phyloP scores from a whole-genome alignment of 192 early-diverging fungal genomes.

The Coemansia aciculifera region DNA sequence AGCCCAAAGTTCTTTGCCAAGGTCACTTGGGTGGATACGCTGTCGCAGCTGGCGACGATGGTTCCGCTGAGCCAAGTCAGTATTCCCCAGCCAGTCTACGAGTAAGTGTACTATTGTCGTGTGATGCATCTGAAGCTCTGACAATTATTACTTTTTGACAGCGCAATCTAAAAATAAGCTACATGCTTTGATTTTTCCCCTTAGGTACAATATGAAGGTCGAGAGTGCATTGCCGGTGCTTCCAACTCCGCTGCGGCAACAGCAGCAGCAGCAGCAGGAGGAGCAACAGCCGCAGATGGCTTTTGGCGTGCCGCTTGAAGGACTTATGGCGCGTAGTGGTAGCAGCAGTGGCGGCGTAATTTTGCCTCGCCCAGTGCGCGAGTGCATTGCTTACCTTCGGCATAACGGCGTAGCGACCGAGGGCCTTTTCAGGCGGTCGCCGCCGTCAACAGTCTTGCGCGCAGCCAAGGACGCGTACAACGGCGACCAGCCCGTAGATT shows the following conservation, averaged over 20 bases:
- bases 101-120: conserved; percentile 23
- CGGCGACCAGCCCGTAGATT: conserved; percentile 53
- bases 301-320: conserved; percentile 72
- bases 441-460: conserved; percentile 66
- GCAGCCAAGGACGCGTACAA: conserved; percentile 49
- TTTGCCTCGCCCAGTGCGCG: conserved; percentile 70
- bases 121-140: neutral
- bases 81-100: conserved; percentile 60
- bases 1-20: conserved; percentile 92
- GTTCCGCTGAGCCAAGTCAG: conserved; percentile 73
- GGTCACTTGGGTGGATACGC: conserved; percentile 74
- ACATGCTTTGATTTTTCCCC: neutral
- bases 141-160: neutral
- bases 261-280: neutral
- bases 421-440: conserved; percentile 86
- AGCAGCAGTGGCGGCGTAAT: conserved; percentile 50
- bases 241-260: conserved; percentile 17
- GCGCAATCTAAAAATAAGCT: conserved; percentile 9
- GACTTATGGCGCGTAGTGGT: conserved; percentile 56
- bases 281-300: conserved; percentile 19
- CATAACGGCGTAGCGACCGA: conserved; percentile 69
- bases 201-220: conserved; percentile 36
- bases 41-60: conserved; percentile 63
- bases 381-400: conserved; percentile 67
- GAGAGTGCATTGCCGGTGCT: neutral